phyloP scores from a whole-genome alignment of 495 filamentous ascomycete species.

The Hyaloscypha hepaticicola region DNA sequence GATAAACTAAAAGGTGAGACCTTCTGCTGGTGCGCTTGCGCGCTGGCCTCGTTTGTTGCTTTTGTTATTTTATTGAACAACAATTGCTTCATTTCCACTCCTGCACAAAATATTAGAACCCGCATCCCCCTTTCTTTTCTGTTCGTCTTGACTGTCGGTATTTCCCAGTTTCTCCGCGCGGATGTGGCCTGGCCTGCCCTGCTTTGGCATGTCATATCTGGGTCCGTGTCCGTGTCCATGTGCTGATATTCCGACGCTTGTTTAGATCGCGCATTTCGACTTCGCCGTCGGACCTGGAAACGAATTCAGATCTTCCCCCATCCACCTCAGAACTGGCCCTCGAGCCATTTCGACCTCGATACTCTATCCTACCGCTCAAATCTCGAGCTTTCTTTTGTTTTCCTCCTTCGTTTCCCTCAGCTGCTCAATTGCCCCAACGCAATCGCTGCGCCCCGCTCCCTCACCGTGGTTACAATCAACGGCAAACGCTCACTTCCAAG shows the following conservation, averaged over 20 bases:
- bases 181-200: neutral
- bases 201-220: neutral
- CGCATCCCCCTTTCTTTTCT: neutral
- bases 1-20: neutral
- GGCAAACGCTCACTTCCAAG: neutral
- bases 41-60: neutral
- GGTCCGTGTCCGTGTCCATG: neutral
- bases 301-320: neutral
- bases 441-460: neutral
- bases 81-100: neutral
- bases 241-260: conserved; percentile 17
- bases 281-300: neutral
- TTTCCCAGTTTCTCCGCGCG: neutral
- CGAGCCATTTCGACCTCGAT: neutral
- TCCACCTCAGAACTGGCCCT: neutral
- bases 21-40: neutral
- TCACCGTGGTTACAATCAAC: neutral
- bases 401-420: neutral
- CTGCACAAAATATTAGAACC: neutral
- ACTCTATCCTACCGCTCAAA: neutral
- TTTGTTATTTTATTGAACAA: neutral
- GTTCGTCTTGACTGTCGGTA: neutral
- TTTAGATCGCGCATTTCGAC: conserved; percentile 8
- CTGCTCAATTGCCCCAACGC: neutral
- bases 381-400: neutral